These are phyloP conservation scores for Guillardia theta DNA, from an alignment of 78 protist species.

Conservation along the genomic window DNA sequence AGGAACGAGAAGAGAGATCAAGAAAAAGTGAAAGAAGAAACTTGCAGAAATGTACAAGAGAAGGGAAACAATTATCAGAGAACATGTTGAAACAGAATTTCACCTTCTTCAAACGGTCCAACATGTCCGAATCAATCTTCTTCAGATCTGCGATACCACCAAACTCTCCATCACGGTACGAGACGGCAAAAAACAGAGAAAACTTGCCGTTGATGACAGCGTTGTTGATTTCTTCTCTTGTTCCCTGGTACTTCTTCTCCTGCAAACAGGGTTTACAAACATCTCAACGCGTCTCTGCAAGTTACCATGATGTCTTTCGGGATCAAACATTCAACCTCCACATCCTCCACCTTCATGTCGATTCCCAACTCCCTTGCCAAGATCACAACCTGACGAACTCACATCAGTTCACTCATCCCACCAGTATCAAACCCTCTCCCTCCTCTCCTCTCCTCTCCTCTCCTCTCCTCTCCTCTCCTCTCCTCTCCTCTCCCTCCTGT, in stretches of 20 bases:
- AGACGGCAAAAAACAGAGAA: neutral
- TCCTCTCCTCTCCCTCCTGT: neutral
- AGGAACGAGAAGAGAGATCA: neutral
- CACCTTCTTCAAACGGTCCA: no score
- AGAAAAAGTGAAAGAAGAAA: neutral
- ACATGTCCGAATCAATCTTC: no score
- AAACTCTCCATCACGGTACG: no score
- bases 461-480: no score
- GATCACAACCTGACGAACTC: neutral
- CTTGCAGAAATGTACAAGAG: neutral
- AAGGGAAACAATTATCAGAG: neutral
- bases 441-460: no score
- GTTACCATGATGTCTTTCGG: neutral
- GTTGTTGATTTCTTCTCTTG: no score
- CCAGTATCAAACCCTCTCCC: no score
- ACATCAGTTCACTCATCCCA: neutral
- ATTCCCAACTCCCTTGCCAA: conserved; percentile 10
- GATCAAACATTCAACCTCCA: neutral
- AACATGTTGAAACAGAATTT: neutral
- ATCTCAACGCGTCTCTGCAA: no score
- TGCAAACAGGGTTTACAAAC: no score
- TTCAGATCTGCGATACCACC: no score
- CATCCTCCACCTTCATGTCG: conserved; percentile 25
- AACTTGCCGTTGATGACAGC: no score
- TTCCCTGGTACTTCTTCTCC: no score